A percentile compares a stretch with the other conserved stretches of the same genome.
Conservation (phyloP, 441 rosid species). For the Syzygium syzygioides region DNA sequence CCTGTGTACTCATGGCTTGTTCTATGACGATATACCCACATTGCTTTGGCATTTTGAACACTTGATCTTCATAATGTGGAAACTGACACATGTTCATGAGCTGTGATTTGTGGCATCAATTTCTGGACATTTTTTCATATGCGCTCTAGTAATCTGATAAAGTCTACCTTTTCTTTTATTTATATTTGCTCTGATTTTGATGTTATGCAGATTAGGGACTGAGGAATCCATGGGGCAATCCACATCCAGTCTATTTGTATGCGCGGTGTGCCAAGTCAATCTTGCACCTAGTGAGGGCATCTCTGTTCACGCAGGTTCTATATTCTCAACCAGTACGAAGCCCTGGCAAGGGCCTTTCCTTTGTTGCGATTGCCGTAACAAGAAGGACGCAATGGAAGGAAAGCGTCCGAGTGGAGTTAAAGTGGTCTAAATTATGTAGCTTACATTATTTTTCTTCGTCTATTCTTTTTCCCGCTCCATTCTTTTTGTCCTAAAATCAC, state of each 20-base stretch:
- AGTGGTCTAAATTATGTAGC: slow-evolving; percentile 32
- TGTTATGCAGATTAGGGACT: slow-evolving; percentile 52
- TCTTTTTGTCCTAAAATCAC: slow-evolving; percentile 20
- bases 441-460: not conserved
- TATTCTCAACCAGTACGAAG: slow-evolving; percentile 59
- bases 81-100: not conserved
- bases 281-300: slow-evolving; percentile 70
- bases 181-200: not conserved
- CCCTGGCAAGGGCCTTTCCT: slow-evolving; percentile 96
- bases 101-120: not conserved
- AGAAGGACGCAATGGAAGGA: slow-evolving; percentile 95
- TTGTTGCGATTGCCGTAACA: slow-evolving; percentile 57
- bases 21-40: not conserved
- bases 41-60: not conserved
- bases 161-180: not conserved
- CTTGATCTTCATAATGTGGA: not conserved
- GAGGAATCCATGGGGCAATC: slow-evolving; percentile 32
- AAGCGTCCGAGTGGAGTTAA: slow-evolving; percentile 68
- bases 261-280: slow-evolving; percentile 74
- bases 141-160: not conserved
- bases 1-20: not conserved
- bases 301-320: slow-evolving; percentile 75
- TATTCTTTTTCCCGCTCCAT: slow-evolving; percentile 18
- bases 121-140: not conserved
- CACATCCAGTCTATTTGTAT: slow-evolving; percentile 55